A percentile compares a stretch with the other conserved stretches of the same genome.
Conservation (phyloP, 2,329 filamentous ascomycete species). For the Talaromyces marneffei region DNA sequence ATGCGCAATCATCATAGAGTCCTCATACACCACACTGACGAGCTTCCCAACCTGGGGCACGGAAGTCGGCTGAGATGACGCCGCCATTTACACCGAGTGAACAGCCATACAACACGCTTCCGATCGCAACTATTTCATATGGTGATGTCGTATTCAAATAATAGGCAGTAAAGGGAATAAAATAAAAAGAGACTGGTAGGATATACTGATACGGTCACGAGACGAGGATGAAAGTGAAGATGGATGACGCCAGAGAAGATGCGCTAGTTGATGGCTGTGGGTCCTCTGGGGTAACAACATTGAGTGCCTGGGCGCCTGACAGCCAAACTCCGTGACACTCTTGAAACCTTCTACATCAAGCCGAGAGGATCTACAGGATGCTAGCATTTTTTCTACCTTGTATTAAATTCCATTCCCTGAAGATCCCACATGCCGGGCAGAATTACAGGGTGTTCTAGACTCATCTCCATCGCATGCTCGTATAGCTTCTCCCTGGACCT, state of each 20-base stretch:
- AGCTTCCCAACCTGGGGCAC: slow-evolving; percentile 40
- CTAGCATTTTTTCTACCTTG: no score
- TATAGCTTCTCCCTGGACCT: no score
- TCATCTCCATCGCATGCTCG: no score
- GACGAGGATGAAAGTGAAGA: not conserved
- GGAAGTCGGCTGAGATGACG: slow-evolving; percentile 30
- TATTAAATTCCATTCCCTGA: no score
- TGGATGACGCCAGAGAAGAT: slow-evolving; percentile 2
- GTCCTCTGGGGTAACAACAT: slow-evolving; percentile 7
- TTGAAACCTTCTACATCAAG: not conserved
- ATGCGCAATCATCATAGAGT: not conserved
- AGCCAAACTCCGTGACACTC: not conserved
- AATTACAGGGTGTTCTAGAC: no score
- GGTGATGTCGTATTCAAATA: not conserved
- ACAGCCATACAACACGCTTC: slow-evolving; percentile 8
- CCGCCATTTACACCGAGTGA: slow-evolving; percentile 23
- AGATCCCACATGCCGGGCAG: no score
- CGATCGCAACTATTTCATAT: not conserved
- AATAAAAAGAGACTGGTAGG: not conserved
- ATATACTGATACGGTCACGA: not conserved
- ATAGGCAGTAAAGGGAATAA: not conserved
- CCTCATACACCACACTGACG: slow-evolving; percentile 42
- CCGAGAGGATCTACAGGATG: no score
- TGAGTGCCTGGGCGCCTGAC: slow-evolving; percentile 1
- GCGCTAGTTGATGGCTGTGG: slow-evolving; percentile 1